These are phyloP conservation scores for Scleromitrula shiraiana DNA, from an alignment of 2,329 filamentous ascomycete species.

Conservation along the genomic window DNA sequence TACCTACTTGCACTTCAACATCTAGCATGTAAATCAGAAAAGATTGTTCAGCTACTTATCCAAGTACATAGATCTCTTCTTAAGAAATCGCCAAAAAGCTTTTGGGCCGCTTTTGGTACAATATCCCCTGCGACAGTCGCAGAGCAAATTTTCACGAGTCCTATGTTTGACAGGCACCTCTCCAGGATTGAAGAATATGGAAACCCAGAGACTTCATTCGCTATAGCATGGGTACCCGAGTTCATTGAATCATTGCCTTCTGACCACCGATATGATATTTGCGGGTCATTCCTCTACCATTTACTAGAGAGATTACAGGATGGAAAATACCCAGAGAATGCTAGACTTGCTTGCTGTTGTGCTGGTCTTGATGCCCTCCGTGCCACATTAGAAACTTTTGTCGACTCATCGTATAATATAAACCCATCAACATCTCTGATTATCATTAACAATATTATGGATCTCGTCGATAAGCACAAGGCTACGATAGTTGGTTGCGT, in stretches of 20 bases:
- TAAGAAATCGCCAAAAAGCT: conserved; percentile 66
- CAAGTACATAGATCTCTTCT: conserved; percentile 64
- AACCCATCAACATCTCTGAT: conserved; percentile 47
- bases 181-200: conserved; percentile 48
- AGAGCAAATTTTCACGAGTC: conserved; percentile 75
- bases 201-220: conserved; percentile 44
- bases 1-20: conserved; percentile 55
- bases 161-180: conserved; percentile 54
- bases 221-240: conserved; percentile 69
- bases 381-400: conserved; percentile 49
- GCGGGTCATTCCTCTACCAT: conserved; percentile 68
- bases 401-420: conserved; percentile 41
- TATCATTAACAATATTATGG: conserved; percentile 57
- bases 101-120: conserved; percentile 82
- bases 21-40: conserved; percentile 41
- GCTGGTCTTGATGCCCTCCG: conserved; percentile 55
- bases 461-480: conserved; percentile 55
- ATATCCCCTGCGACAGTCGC: conserved; percentile 73
- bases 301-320: conserved; percentile 61
- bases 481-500: conserved; percentile 50
- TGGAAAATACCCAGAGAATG: conserved; percentile 44
- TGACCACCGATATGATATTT: conserved; percentile 69
- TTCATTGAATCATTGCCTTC: conserved; percentile 72
- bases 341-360: conserved; percentile 53
- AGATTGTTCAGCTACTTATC: conserved; percentile 60